Base-by-base conservation (phyloP, 2,329 filamentous ascomycete genomes). In the Parastagonospora nodorum region DNA sequence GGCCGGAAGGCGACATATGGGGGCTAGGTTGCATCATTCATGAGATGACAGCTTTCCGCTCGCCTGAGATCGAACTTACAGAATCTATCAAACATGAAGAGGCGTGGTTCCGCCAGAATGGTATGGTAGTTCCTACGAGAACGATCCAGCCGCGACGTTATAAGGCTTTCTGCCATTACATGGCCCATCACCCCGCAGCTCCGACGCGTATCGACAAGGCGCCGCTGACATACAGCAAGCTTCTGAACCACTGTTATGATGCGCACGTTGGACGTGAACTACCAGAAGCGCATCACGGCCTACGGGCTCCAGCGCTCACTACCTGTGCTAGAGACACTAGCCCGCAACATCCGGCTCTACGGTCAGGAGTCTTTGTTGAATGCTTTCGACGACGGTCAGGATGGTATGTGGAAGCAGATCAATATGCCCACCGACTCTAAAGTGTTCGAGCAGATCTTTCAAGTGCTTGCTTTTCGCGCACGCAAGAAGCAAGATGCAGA, bases 211-310 rank as follows among this genome's bases (percentile, higher is more conserved):
- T 47, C 11, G 38, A 47, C 14, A 4, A 16, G 35, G 12, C n/a
- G 12, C 10, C 10, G 2, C 30, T 30, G 27, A 2, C 15, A 8
- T 45, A 45, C 29, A 48, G 31, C 7, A 52, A 44, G 32, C 40
- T 48, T 9, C 30, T 52, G 14, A 52, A 48, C 35, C 36, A 48
- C 45, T 12, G n/a, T 48, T 8, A 45, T 48, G 44, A 43, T 46
- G 39, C 49, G 49, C 15, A 28, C 39, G 10, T 35, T 52, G 33
- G 45, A 31, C 19, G 15, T 28, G 10, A 16, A 42, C 27, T 31
- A 42, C 19, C 33, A 28, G n/a, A 41, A 24, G 29, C 48, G 37
- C 11, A 51, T 51, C 32, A 42, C 37, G 15, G 27, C 42, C 3
- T n/a, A 12, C 12, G 42, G 46, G 19, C 43, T 47, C n/a, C 35